A percentile compares a stretch with the other conserved stretches of the same genome.
phyloP scores from a whole-genome alignment of 1,284 basidiomycete genomes.

The Blastosporella zonata region DNA sequence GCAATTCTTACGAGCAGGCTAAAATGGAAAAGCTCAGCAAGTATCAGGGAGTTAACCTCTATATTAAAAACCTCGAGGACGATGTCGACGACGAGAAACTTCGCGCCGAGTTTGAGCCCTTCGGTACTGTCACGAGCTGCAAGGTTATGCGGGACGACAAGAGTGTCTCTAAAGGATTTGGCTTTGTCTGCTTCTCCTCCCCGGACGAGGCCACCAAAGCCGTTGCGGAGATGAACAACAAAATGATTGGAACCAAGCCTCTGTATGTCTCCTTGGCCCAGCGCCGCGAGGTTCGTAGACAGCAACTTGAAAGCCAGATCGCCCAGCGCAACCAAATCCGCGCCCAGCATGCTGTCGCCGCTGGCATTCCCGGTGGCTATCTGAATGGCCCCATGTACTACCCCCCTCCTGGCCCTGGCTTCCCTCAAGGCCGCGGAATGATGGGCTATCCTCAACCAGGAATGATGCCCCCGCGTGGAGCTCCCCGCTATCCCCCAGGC shows the following conservation, averaged over 20 bases:
- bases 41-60: constrained; percentile 98
- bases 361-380: constrained; percentile 80
- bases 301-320: constrained; percentile 98
- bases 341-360: constrained; percentile 89
- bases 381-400: constrained; percentile 88
- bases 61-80: constrained; percentile 98
- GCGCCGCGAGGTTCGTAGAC: constrained; percentile 96
- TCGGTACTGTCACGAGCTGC: constrained; percentile 96
- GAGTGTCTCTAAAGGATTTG: constrained; percentile 91
- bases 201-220: constrained; percentile 99
- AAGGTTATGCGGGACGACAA: constrained; percentile 99
- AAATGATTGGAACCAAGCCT: constrained; percentile 99
- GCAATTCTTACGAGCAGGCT: constrained; percentile 91
- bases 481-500: constrained; percentile 31
- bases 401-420: constrained; percentile 74
- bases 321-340: constrained; percentile 95
- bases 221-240: constrained; percentile 99
- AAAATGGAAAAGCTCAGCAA: constrained; percentile 98
- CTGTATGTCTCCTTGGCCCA: constrained; percentile 99
- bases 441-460: constrained; percentile 81
- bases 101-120: constrained; percentile 93
- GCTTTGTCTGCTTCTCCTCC: constrained; percentile 98
- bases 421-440: constrained; percentile 80
- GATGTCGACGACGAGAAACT: constrained; percentile 95
- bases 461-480: constrained; percentile 81